phyloP scores from a whole-genome alignment of 2,329 filamentous ascomycete genomes.

The Ploettnerulaceae sp. region DNA sequence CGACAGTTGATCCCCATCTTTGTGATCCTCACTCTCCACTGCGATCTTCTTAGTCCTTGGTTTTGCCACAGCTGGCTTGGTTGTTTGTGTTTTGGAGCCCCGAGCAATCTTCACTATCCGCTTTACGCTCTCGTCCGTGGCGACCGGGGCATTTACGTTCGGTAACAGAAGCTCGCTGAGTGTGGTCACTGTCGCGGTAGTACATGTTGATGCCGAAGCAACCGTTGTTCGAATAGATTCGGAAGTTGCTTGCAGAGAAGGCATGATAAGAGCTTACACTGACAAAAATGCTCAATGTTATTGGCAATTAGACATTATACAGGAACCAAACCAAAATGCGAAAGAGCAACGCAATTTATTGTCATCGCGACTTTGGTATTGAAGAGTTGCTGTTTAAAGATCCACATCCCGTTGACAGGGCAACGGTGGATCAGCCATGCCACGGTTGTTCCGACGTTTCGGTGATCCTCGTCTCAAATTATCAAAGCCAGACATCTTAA shows the following conservation, averaged over 20 bases:
- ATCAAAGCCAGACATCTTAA: not conserved
- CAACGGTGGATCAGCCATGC: constrained; percentile 4
- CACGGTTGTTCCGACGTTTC: not conserved
- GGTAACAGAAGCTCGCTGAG: constrained; percentile 44
- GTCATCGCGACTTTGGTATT: not conserved
- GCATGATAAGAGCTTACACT: constrained; percentile 35
- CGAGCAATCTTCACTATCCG: constrained; percentile 9
- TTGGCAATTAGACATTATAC: constrained; percentile 34
- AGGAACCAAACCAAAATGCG: constrained; percentile 18
- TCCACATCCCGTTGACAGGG: constrained; percentile 1
- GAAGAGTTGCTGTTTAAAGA: not conserved
- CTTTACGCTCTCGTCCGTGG: constrained; percentile 7
- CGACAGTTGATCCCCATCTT: constrained; percentile 39
- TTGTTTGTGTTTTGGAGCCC: constrained; percentile 18
- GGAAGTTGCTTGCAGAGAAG: constrained; percentile 38
- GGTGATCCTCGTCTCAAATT: not conserved
- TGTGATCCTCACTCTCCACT: constrained; percentile 32
- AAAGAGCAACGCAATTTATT: constrained; percentile 13
- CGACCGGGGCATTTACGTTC: constrained; percentile 24
- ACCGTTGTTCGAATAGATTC: constrained; percentile 46
- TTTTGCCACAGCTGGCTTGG: constrained; percentile 25
- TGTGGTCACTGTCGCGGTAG: constrained; percentile 40
- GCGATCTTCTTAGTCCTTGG: constrained; percentile 25
- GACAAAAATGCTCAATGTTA: constrained; percentile 20
- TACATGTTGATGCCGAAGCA: constrained; percentile 44